Base-by-base conservation (phyloP, 2,329 filamentous ascomycete species). In the Ophiostoma triangulosporum region DNA sequence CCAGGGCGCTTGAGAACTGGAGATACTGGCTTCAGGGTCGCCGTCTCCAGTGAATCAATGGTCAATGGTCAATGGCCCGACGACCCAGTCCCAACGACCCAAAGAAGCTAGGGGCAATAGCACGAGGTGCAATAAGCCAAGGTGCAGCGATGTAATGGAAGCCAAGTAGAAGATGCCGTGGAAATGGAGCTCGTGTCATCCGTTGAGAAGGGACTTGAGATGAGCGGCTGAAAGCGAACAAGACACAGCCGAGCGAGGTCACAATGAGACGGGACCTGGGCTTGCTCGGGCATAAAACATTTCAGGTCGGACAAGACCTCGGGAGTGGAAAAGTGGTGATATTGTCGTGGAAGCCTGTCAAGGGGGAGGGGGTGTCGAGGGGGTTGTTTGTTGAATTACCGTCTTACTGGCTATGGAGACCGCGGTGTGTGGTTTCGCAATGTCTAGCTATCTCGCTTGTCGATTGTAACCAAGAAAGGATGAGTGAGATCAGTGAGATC, bases 101-200 rank as follows among this genome's bases (percentile, higher is more conserved):
- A 24, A 48, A 31, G 46, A 48, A 31, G 46, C 46, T 48, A 48
- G 27, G 27, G 27, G 45, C 46, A n/a, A 48, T 32, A 48, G 46
- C 46, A 48, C 29, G 46, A 24, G 46, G 11, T 22, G 43, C 24
- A 46, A 26, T 26, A 17, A 17, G 29, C 29, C 17, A 36, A 14
- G 7, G 35, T 17, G 35, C 14, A 12, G 7, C 7, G 4, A 35
- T 35, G 33, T 12, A 35, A 5, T 36, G n/a, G n/a, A n/a, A 36
- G 15, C 35, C 15, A 8, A 6, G 5, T 36, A 7, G 35, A 5
- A n/a, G 35, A 14, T 4, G 33, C 8, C 15, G 5, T 36, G 35
- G 15, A n/a, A n/a, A n/a, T n/a, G n/a, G n/a, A n/a, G n/a, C n/a
- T n/a, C n/a, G n/a, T n/a, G n/a, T n/a, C n/a, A n/a, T n/a, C n/a